phyloP scores from a whole-genome alignment of 2,329 filamentous ascomycete species.

The Stagonosporopsis rhizophila region DNA sequence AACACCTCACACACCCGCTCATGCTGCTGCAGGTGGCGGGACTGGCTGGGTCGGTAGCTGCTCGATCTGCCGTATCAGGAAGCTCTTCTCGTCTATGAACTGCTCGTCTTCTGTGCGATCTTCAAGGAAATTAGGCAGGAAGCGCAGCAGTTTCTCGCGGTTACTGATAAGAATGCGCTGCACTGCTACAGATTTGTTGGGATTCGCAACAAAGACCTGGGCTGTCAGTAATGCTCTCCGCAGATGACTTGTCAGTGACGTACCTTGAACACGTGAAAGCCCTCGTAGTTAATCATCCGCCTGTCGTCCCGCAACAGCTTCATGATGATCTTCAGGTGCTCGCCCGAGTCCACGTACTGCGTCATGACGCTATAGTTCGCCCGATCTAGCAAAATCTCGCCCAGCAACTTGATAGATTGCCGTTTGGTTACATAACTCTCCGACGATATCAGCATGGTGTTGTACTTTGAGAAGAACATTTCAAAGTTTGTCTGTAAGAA shows the following conservation, averaged over 20 bases:
- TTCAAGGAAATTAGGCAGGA: slow-evolving; percentile 89
- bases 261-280: slow-evolving; percentile 97
- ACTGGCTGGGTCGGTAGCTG: slow-evolving; percentile 46
- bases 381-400: slow-evolving; percentile 91
- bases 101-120: slow-evolving; percentile 97
- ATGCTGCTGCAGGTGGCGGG: slow-evolving; percentile 31
- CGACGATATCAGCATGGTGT: slow-evolving; percentile 84
- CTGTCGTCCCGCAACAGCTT: slow-evolving; percentile 93
- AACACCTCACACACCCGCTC: not conserved
- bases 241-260: not conserved
- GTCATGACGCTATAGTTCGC: slow-evolving; percentile 99
- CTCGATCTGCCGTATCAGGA: slow-evolving; percentile 92
- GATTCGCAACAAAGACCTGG: slow-evolving; percentile 94
- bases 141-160: slow-evolving; percentile 85
- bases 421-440: slow-evolving; percentile 97
- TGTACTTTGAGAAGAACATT: slow-evolving; percentile 91
- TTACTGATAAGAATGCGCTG: slow-evolving; percentile 97
- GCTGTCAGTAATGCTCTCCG: slow-evolving; percentile 15
- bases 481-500: slow-evolving; percentile 92
- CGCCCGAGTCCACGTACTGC: slow-evolving; percentile 90
- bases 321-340: slow-evolving; percentile 98
- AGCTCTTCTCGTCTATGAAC: slow-evolving; percentile 97
- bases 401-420: slow-evolving; percentile 95
- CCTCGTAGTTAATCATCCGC: slow-evolving; percentile 99
- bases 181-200: slow-evolving; percentile 95